A percentile compares a stretch with the other conserved stretches of the same genome.
Evolutionary conservation across 73 alveolate genomes (phyloP).

Genomic region (Paraurostyla sp.): DNA sequence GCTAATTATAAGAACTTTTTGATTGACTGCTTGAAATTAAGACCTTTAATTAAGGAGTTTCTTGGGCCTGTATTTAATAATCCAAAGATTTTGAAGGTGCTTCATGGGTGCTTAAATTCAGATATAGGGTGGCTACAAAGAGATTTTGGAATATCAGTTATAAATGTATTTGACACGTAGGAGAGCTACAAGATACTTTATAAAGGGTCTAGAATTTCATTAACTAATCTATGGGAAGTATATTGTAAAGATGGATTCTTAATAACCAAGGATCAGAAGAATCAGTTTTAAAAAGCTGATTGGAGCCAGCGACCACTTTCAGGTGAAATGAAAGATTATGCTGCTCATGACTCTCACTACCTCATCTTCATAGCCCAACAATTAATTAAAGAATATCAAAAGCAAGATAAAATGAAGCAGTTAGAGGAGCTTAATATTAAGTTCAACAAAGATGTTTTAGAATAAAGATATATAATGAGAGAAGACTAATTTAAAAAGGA

Average conservation of each 20-base stretch:
- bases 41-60: constrained; percentile 70
- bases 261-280: constrained; percentile 60
- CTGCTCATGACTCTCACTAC: constrained; percentile 89
- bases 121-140: constrained; percentile 97
- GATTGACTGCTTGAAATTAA: constrained; percentile 89
- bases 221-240: constrained; percentile 80
- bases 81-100: constrained; percentile 89
- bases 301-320: constrained; percentile 91
- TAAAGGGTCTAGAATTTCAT: constrained; percentile 65
- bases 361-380: constrained; percentile 80
- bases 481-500: constrained; percentile 26
- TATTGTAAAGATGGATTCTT: constrained; percentile 78
- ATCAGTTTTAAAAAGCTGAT: constrained; percentile 78
- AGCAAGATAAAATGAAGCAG: constrained; percentile 15
- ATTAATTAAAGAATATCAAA: constrained; percentile 62
- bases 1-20: constrained; percentile 85
- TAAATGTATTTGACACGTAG: constrained; percentile 95
- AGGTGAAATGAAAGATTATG: constrained; percentile 78
- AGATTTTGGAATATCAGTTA: constrained; percentile 95
- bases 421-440: constrained; percentile 62
- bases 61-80: constrained; percentile 84
- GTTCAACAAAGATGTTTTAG: constrained; percentile 57
- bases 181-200: constrained; percentile 47
- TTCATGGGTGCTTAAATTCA: constrained; percentile 94
- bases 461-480: constrained; percentile 45